Evolutionary conservation across 176 grass and related monocot species (phyloP).

Genomic region (Miscanthus lutarioriparius): DNA sequence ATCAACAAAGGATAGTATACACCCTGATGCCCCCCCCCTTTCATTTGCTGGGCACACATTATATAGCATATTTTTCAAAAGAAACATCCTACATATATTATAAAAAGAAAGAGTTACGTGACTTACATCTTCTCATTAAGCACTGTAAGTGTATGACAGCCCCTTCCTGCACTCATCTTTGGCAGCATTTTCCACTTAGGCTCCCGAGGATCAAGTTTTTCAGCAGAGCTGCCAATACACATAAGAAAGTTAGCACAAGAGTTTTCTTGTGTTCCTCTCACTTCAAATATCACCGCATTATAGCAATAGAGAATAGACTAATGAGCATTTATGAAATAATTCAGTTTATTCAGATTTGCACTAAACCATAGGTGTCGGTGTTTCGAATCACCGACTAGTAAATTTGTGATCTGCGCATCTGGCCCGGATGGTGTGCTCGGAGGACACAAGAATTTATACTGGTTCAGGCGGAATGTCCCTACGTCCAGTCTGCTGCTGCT

Average conservation of each 20-base stretch:
- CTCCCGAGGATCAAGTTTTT: conserved; percentile 82
- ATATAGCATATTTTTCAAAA: neutral
- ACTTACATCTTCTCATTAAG: conserved; percentile 73
- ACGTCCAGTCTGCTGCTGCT: no score
- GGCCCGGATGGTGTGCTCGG: no score
- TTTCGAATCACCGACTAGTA: no score
- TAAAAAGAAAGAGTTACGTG: neutral
- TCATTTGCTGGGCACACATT: neutral
- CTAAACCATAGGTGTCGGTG: neutral
- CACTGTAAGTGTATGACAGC: conserved; percentile 60
- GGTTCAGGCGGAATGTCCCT: no score
- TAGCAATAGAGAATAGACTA: conserved; percentile 1
- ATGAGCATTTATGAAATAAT: neutral
- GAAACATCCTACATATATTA: neutral
- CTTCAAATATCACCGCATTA: neutral
- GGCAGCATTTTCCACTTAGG: conserved; percentile 66
- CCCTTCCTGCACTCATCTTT: conserved; percentile 66
- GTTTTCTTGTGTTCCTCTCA: neutral
- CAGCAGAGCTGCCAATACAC: conserved; percentile 61
- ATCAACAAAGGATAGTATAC: neutral
- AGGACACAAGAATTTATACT: no score
- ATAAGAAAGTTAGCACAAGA: conserved; percentile 2
- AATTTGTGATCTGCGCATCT: no score
- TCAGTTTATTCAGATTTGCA: neutral
- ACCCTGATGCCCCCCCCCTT: neutral